These are phyloP conservation scores for Podospora anserina DNA, from an alignment of 495 filamentous ascomycete genomes.

Conservation along the genomic window DNA sequence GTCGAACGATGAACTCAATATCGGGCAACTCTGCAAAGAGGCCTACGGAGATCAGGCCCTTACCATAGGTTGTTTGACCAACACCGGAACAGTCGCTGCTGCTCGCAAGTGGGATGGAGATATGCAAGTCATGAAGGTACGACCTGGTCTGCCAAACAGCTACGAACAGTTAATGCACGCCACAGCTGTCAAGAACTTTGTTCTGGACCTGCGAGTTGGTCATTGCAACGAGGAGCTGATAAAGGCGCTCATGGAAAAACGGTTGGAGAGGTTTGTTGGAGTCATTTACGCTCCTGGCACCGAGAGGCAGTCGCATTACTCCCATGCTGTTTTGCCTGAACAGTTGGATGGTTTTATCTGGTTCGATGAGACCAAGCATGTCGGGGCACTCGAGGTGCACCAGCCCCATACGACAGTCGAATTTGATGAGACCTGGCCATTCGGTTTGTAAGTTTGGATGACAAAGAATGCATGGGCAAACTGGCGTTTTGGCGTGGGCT, in stretches of 20 bases:
- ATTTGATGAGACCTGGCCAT: slow-evolving; percentile 56
- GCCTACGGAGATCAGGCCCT: slow-evolving; percentile 46
- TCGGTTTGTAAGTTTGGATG: slow-evolving; percentile 43
- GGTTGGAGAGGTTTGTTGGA: slow-evolving; percentile 56
- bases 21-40: slow-evolving; percentile 57
- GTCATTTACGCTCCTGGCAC: slow-evolving; percentile 59
- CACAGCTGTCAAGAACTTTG: slow-evolving; percentile 41
- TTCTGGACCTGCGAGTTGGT: slow-evolving; percentile 48
- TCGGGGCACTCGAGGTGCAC: slow-evolving; percentile 49
- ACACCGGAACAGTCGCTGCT: slow-evolving; percentile 57
- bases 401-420: slow-evolving; percentile 48
- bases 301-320: slow-evolving; percentile 55
- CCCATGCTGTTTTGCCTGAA: slow-evolving; percentile 49
- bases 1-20: slow-evolving; percentile 50
- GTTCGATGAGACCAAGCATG: slow-evolving; percentile 54
- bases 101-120: slow-evolving; percentile 56
- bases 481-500: background rate
- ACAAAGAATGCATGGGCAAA: background rate
- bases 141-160: slow-evolving; percentile 30
- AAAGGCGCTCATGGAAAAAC: slow-evolving; percentile 38
- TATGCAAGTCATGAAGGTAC: slow-evolving; percentile 50
- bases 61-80: slow-evolving; percentile 52
- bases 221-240: slow-evolving; percentile 38
- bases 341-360: slow-evolving; percentile 58
- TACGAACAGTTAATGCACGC: slow-evolving; percentile 38